Evolutionary conservation across 75 land plant genomes (phyloP).

Genomic region (Pseudotsuga menziesii): DNA sequence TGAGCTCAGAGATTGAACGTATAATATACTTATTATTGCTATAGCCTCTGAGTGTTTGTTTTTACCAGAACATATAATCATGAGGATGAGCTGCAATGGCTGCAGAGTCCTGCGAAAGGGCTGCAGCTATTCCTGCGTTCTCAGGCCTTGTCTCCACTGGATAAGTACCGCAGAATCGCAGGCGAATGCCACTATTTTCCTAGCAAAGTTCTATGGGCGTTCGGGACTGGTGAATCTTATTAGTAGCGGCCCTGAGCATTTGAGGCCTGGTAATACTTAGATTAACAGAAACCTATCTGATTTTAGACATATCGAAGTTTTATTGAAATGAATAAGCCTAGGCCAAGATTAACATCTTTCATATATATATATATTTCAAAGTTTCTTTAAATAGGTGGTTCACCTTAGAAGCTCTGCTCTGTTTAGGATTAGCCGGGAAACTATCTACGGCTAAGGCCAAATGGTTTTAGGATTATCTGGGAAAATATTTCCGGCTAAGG

Average conservation of each 20-base stretch:
- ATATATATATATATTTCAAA: neutral
- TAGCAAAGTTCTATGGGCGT: conserved; percentile 72
- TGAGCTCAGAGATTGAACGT: too few relatives aligned
- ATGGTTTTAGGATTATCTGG: too few relatives aligned
- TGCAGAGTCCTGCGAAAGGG: conserved; percentile 85
- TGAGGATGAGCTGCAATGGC: conserved; percentile 90
- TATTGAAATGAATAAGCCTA: neutral
- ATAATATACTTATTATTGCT: too few relatives aligned
- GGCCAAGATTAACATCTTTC: neutral
- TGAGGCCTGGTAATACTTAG: conserved; percentile 41
- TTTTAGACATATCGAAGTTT: too few relatives aligned
- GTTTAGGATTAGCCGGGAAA: too few relatives aligned
- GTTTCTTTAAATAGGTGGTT: too few relatives aligned
- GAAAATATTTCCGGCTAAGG: too few relatives aligned
- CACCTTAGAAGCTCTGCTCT: too few relatives aligned
- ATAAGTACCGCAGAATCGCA: conserved; percentile 51
- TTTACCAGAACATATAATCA: neutral
- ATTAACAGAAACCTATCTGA: neutral
- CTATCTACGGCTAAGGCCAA: too few relatives aligned
- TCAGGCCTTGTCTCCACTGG: conserved; percentile 58
- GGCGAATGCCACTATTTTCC: conserved; percentile 62
- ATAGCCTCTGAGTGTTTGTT: too few relatives aligned
- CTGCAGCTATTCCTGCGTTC: conserved; percentile 63
- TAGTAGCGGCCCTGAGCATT: conserved; percentile 35
- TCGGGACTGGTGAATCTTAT: conserved; percentile 61